Evolutionary conservation across 2,329 filamentous ascomycete genomes (phyloP), one percentile per base, ranked within the genome.

Genomic region (Exophiala aquamarina): DNA sequence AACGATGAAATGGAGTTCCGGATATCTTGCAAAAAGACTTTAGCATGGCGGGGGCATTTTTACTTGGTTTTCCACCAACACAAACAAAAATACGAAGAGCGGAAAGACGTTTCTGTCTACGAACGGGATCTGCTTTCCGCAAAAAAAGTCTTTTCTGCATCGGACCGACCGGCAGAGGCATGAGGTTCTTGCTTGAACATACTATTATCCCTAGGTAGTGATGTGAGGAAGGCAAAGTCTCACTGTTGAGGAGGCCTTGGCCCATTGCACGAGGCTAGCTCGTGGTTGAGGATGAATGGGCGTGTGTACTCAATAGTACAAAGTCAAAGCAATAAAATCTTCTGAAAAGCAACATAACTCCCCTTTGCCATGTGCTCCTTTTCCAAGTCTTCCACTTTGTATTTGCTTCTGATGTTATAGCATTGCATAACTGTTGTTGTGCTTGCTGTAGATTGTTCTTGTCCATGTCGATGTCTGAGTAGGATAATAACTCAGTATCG

Each of bases 1-100:
- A 70, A 68, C 72, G 71, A 75, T 68, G 79, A 81, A n/a, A 82
- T 68, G 81, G 83, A 84, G 83, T 85, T 87, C 85, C 84, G 85
- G 85, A 88, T 88, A 87, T 87, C 84, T 86, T 81, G 82, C 84
- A 86, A 72, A 72, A 63, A 59, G 61, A 65, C 45, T 44, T 47
- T 49, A 54, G 49, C 51, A 55, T 56, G 48, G 54, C 45, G 45
- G 45, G n/a, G 46, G 45, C 49, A 50, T 49, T 40, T 57, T 66
- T 62, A 70, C 54, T 60, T 45, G 57, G 65, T 65, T 70, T 74
- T 70, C 67, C 73, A 39, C 41, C 15, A 49, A 26, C 10, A 37
- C 45, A 35, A 40, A 23, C n/a, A n/a, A n/a, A n/a, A n/a, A 23
- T 46, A 38, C 35, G 19, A 43, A 9, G 33, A 21, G 33, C 14